Conservation (phyloP, 768 basidiomycete species). For the Suillus paluster region DNA sequence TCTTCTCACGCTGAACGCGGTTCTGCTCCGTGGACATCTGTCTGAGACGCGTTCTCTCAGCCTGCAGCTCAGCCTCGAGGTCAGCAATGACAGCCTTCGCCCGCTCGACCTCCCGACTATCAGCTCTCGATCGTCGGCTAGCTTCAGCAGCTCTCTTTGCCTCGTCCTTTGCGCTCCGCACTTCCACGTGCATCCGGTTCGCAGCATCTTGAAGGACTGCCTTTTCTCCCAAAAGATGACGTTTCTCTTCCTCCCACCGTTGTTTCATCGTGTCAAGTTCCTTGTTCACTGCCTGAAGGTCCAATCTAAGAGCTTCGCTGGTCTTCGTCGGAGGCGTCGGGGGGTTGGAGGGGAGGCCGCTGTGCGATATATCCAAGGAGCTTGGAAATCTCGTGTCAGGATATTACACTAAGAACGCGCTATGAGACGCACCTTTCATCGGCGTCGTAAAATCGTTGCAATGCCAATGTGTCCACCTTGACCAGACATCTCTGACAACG, state of each 20-base stretch:
- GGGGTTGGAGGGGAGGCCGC: slow-evolving; percentile 56
- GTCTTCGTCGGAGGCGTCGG: slow-evolving; percentile 72
- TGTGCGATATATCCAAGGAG: slow-evolving; percentile 53
- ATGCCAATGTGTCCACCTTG: slow-evolving; percentile 57
- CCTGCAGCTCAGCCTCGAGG: slow-evolving; percentile 72
- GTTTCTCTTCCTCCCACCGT: slow-evolving; percentile 73
- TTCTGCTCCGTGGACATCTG: slow-evolving; percentile 66
- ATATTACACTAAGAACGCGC: background rate
- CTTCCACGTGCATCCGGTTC: slow-evolving; percentile 64
- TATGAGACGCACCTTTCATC: slow-evolving; percentile 64
- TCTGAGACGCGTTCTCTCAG: slow-evolving; percentile 70
- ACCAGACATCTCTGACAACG: slow-evolving; percentile 73
- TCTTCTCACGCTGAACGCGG: slow-evolving; percentile 65
- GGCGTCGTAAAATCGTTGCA: slow-evolving; percentile 43
- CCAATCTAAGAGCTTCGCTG: slow-evolving; percentile 62
- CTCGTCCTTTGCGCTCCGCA: slow-evolving; percentile 62
- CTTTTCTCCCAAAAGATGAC: slow-evolving; percentile 68
- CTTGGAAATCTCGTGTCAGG: slow-evolving; percentile 38
- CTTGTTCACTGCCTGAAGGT: slow-evolving; percentile 63
- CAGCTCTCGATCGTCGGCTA: slow-evolving; percentile 49
- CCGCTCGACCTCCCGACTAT: slow-evolving; percentile 71
- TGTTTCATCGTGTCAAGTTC: slow-evolving; percentile 68
- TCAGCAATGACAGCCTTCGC: slow-evolving; percentile 68
- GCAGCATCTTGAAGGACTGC: slow-evolving; percentile 74
- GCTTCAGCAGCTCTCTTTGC: slow-evolving; percentile 55